These are phyloP conservation scores for Cystobasidium onofrii DNA, from an alignment of 768 basidiomycete genomes.

Conservation along the genomic window DNA sequence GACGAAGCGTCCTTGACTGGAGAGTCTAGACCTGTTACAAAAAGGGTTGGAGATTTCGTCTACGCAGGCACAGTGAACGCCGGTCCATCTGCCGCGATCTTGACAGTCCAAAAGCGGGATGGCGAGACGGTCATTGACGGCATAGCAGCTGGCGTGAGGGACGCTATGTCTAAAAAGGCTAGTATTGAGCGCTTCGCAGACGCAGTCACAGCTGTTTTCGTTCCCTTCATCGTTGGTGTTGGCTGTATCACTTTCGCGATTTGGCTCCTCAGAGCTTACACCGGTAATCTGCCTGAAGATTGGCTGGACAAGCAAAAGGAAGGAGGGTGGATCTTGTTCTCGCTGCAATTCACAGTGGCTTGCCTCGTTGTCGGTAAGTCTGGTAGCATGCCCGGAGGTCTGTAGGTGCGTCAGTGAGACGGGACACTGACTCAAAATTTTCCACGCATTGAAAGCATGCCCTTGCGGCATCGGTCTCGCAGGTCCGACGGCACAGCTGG, in stretches of 20 bases:
- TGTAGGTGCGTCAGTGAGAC: too few relatives aligned
- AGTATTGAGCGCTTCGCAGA: constrained; percentile 73
- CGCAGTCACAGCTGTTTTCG: constrained; percentile 65
- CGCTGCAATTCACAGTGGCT: constrained; percentile 71
- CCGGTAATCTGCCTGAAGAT: constrained; percentile 53
- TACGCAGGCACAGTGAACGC: constrained; percentile 68
- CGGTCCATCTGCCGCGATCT: constrained; percentile 55
- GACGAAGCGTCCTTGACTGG: constrained; percentile 82
- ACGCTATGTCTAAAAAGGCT: constrained; percentile 64
- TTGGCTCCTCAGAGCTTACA: constrained; percentile 62
- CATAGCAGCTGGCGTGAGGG: constrained; percentile 65
- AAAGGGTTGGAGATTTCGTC: constrained; percentile 58
- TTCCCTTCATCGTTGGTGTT: constrained; percentile 65
- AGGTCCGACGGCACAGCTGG: constrained; percentile 73
- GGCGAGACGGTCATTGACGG: constrained; percentile 71
- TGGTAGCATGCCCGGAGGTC: too few relatives aligned
- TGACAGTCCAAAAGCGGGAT: constrained; percentile 57
- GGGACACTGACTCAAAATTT: constrained; percentile 31
- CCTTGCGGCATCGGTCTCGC: constrained; percentile 80
- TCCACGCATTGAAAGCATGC: constrained; percentile 56
- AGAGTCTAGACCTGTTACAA: constrained; percentile 59
- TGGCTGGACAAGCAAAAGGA: constrained; percentile 56
- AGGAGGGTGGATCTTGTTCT: constrained; percentile 52
- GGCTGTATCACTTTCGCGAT: constrained; percentile 63
- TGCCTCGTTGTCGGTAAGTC: constrained; percentile 63